Evolutionary conservation across 139 green algal species (phyloP), one percentile per base, ranked within the genome.

Genomic region (Haematococcus sp.): DNA sequence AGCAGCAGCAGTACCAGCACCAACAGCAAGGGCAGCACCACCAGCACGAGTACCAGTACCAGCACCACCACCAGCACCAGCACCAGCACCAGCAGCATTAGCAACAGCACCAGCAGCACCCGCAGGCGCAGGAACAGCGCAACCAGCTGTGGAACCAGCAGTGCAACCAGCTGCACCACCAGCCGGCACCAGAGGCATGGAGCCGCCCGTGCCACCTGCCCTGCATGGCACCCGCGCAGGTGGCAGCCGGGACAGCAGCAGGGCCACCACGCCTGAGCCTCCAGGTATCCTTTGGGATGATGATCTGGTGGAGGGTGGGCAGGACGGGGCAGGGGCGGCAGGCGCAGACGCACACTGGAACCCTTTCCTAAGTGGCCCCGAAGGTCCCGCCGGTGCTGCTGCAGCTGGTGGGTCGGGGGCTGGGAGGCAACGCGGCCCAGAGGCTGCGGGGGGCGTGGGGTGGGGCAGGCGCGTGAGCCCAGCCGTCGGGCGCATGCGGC

Each of bases 401-500:
- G n/a, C 22, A 40, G 11, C 22, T 16, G 11, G 25, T 40, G 25
- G n/a, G 30, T 65, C 3, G 54, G 54, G 22, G 54, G 54, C 22
- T 20, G 54, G 15, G n/a, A n/a, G n/a, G n/a, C n/a, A n/a, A n/a
- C n/a, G n/a, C n/a, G n/a, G n/a, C n/a, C n/a, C n/a, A n/a, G n/a
- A n/a, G n/a, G n/a, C n/a, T n/a, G 58, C 3, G 25, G 58, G n/a
- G 30, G 25, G 58, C 25, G 30, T n/a, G 28, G n/a, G 58, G 28
- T 40, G 11, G n/a, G 11, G 11, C 9, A 34, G 9, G 28, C 58
- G 30, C 3, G n/a, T 9, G n/a, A 34, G n/a, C 22, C 23, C 9
- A n/a, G 69, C 69, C n/a, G 32, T 33, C 7, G 54, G 27, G 28
- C 52, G 69, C 4, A 31, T 75, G 52, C 44, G 65, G 15, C 32